Conservation (phyloP, 495 filamentous ascomycete species). For the Lophiostoma macrostomum region DNA sequence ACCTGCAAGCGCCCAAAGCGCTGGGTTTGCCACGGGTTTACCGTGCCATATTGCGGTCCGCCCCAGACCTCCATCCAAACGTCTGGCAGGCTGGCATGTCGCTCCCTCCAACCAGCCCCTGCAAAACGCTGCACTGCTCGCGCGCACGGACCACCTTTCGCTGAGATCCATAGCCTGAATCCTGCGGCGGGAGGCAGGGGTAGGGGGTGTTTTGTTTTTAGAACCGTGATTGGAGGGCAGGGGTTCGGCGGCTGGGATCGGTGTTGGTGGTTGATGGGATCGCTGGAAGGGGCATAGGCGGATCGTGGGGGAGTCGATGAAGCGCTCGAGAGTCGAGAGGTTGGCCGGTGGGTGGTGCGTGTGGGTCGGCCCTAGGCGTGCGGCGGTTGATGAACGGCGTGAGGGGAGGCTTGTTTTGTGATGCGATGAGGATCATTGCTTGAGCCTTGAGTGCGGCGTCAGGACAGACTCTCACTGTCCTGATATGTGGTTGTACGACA, state of each 20-base stretch:
- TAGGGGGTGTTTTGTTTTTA: not conserved
- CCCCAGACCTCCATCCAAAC: not conserved
- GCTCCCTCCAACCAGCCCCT: not conserved
- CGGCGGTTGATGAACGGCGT: too few species aligned
- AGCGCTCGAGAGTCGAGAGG: not conserved
- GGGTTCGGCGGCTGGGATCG: not conserved
- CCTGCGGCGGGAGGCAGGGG: not conserved
- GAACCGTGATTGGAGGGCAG: not conserved
- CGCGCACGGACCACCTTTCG: too few species aligned
- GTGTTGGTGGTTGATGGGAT: not conserved
- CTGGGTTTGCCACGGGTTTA: not conserved
- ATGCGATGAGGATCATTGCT: too few species aligned
- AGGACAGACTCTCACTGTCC: too few species aligned
- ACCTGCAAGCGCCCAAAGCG: conserved; percentile 2
- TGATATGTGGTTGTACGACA: too few species aligned
- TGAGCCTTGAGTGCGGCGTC: too few species aligned
- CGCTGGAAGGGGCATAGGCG: not conserved
- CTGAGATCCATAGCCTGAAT: too few species aligned
- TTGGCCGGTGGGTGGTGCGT: too few species aligned
- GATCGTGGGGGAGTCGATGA: not conserved
- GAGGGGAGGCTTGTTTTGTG: too few species aligned
- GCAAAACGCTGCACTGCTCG: too few species aligned
- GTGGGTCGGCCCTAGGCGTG: too few species aligned
- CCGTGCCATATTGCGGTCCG: not conserved
- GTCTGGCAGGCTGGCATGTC: not conserved